Evolutionary conservation across 306 rosid genomes (phyloP), one percentile per base, ranked within the genome.

Genomic region (Lagenaria siceraria): DNA sequence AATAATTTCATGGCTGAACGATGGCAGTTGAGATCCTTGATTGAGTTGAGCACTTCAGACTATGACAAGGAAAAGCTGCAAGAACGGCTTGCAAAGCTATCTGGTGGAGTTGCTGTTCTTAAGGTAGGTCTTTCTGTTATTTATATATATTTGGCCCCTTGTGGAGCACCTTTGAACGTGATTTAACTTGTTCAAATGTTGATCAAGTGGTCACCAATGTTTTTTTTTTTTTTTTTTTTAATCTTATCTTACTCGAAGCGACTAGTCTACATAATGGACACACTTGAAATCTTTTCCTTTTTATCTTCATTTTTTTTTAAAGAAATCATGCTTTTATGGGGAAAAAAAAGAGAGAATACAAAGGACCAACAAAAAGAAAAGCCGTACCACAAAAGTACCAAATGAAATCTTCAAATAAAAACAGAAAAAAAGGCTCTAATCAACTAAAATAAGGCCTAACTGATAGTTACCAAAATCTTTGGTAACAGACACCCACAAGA

Each of bases 41-140:
- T 87, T 59, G 87, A 85, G 78, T 63, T 69, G 75, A 85, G 90
- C 81, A 83, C 88, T 81, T 87, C 88, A 22, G 90, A 83, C 71
- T 87, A 83, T 36, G 90, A 87, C 82, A 87, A 77, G 65, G 88
- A 87, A 79, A 87, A 87, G 80, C 36, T 85, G 6, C 81, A 85
- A 65, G 88, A 85, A 77, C 80, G 85, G 64, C 80, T 87, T 21
- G 87, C 88, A 24, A 87, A 85, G 82, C 77, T 87, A 69, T 87
- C 88, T 75, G 88, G 87, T 27, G 87, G 90, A 27, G 86, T 87
- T 48, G 88, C 90, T 7, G 88, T 87, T 51, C 77, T 87, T 24
- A 87, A 87, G 87, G 90, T 87, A 11, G 25, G 52, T 73, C 19
- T 73, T 49, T 8, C 17, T 21, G 11, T 25, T 24, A 7, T 43